A percentile compares a stretch with the other conserved stretches of the same genome.
Conservation (phyloP, 164 flowering plant species). For the Stephania yunnanensis region DNA sequence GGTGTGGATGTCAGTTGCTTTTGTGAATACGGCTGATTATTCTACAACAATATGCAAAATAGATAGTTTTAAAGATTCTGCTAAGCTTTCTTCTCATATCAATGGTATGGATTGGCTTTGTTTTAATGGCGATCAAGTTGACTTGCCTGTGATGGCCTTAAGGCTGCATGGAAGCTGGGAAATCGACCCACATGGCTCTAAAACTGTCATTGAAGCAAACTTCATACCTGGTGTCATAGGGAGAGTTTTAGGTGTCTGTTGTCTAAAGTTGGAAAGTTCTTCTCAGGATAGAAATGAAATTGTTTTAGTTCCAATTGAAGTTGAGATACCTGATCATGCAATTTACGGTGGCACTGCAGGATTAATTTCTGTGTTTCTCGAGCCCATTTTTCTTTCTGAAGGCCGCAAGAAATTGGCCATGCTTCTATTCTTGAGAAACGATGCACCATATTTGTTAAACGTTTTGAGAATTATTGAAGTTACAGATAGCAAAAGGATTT, state of each 20-base stretch:
- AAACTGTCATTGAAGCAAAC: slow-evolving; percentile 46
- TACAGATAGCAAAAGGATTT: slow-evolving; percentile 25
- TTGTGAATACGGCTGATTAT: slow-evolving; percentile 33
- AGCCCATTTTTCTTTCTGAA: slow-evolving; percentile 34
- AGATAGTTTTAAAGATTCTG: slow-evolving; percentile 15
- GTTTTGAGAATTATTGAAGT: slow-evolving; percentile 47
- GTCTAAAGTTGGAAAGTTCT: slow-evolving; percentile 47
- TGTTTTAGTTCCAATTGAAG: slow-evolving; percentile 66
- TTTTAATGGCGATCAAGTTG: slow-evolving; percentile 30
- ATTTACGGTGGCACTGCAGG: slow-evolving; percentile 22
- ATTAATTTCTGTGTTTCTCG: slow-evolving; percentile 43
- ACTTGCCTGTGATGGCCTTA: slow-evolving; percentile 38
- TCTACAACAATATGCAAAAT: slow-evolving; percentile 46
- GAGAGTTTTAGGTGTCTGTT: slow-evolving; percentile 44
- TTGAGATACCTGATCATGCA: slow-evolving; percentile 29
- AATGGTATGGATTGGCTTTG: slow-evolving; percentile 37
- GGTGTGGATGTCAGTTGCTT: slow-evolving; percentile 47
- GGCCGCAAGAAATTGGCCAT: slow-evolving; percentile 24
- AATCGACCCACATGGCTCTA: slow-evolving; percentile 44
- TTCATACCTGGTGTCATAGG: slow-evolving; percentile 35
- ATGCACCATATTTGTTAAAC: slow-evolving; percentile 39
- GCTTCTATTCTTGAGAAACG: slow-evolving; percentile 48
- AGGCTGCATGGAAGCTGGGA: slow-evolving; percentile 59
- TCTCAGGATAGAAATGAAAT: slow-evolving; percentile 37
- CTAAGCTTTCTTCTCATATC: slow-evolving; percentile 13